Percentiles rank a stretch among this genome's conserved stretches.
phyloP scores from a whole-genome alignment of 2,329 filamentous ascomycete species.

The Calonectria montana region DNA sequence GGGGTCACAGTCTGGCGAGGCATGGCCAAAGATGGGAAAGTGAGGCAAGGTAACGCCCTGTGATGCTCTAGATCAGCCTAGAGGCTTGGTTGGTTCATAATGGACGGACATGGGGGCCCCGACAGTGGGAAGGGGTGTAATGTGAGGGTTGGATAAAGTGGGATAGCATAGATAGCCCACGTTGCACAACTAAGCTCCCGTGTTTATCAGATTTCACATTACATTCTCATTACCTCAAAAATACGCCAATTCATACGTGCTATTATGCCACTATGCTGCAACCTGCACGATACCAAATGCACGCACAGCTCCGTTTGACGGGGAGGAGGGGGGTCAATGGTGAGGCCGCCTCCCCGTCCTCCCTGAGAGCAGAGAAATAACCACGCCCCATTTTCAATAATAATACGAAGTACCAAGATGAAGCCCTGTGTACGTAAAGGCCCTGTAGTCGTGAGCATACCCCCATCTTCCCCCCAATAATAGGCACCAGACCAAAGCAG shows the following conservation, averaged over 20 bases:
- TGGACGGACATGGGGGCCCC: background rate
- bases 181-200: conserved; percentile 4
- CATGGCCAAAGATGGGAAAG: conserved; percentile 7
- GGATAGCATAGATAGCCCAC: background rate
- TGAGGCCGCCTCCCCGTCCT: background rate
- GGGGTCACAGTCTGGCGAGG: conserved; percentile 1
- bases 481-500: background rate
- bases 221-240: conserved; percentile 11
- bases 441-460: background rate
- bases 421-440: background rate
- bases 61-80: background rate
- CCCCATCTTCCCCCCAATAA: background rate
- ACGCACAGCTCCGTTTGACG: background rate
- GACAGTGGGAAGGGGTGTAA: background rate
- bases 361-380: background rate
- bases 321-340: background rate
- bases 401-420: background rate
- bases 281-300: background rate
- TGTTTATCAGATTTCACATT: conserved; percentile 22
- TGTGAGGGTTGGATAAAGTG: background rate
- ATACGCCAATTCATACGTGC: background rate
- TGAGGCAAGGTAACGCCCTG: background rate
- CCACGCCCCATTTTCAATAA: background rate
- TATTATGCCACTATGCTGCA: background rate
- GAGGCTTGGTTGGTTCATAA: conserved; percentile 3